These are phyloP conservation scores for Eucalyptus virginea DNA, from an alignment of 345 rosid genomes.

Conservation along the genomic window DNA sequence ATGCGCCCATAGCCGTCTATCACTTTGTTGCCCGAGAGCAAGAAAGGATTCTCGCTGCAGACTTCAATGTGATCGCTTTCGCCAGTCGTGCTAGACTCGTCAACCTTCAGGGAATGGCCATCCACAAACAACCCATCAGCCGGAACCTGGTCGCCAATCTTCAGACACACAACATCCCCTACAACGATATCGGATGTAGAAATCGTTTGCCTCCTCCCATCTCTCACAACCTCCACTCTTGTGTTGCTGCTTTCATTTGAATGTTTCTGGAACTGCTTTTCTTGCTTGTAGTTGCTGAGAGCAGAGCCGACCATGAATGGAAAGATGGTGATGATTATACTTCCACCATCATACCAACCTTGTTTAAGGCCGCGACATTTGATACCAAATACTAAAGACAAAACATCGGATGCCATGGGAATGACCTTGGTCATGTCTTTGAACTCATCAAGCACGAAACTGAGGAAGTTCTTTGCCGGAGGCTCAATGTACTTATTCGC, in stretches of 20 bases:
- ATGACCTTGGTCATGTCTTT: not conserved
- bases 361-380: no score
- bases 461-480: slow-evolving; percentile 30
- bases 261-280: no score
- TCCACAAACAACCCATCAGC: slow-evolving; percentile 51
- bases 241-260: no score
- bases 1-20: slow-evolving; percentile 46
- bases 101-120: slow-evolving; percentile 28
- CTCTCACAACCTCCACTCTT: no score
- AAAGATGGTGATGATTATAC: no score
- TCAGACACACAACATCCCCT: slow-evolving; percentile 46
- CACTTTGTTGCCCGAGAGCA: slow-evolving; percentile 48
- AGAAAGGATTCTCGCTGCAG: slow-evolving; percentile 26
- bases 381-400: no score
- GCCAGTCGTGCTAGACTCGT: slow-evolving; percentile 62
- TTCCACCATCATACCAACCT: no score
- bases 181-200: not conserved
- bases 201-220: no score
- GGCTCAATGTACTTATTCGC: slow-evolving; percentile 59
- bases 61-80: slow-evolving; percentile 45
- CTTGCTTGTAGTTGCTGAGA: no score
- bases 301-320: no score
- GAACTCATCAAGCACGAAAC: slow-evolving; percentile 16
- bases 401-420: no score
- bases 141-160: slow-evolving; percentile 60